Base-by-base conservation (phyloP, 2,329 filamentous ascomycete genomes). In the Colletotrichum destructivum region DNA sequence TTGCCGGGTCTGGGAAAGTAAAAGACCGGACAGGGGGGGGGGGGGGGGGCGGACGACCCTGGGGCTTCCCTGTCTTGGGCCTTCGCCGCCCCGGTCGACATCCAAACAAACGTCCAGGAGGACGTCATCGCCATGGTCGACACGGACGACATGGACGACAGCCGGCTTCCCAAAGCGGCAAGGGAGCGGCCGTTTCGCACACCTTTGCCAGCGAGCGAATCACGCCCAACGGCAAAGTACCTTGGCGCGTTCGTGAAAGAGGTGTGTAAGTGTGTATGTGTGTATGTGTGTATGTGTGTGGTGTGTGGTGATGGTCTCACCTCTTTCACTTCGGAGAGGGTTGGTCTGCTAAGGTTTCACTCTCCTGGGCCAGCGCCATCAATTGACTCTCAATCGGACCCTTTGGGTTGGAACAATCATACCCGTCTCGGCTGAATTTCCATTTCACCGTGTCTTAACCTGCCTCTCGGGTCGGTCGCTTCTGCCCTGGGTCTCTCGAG, bases 41-140 rank as follows among this genome's bases (percentile, higher is more conserved):
- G 5, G 26, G 26, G 26, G 26, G 26, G 26, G 5, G 26, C 26
- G 26, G 4, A 31, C 26, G 5, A 31, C 26, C 54, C 63, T 57
- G n/a, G 56, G 49, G 42, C 26, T 40, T n/a, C 44, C 23, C 15
- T 55, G 57, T 62, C 56, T 59, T 55, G 23, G 54, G 9, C 44
- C 64, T 31, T 31, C 4, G 4, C 26, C 26, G 26, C 26, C 26
- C 57, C 52, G 57, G 31, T 47, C 47, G 16, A 23, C 52, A 40
- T 54, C 54, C 46, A 57, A 57, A 54, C 38, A 11, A n/a, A 26
- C 6, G 23, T 26, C 18, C 38, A 44, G 49, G 18, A 63, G 65
- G 65, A 71, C 69, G 69, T 71, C 69, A 71, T 71, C 59, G 54
- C 47, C 59, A 46, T 60, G 59, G 64, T 71, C 69, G 69, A 69